Conservation (phyloP, 192 early-diverging fungal species). For the Pecoramyces ruminantium region DNA sequence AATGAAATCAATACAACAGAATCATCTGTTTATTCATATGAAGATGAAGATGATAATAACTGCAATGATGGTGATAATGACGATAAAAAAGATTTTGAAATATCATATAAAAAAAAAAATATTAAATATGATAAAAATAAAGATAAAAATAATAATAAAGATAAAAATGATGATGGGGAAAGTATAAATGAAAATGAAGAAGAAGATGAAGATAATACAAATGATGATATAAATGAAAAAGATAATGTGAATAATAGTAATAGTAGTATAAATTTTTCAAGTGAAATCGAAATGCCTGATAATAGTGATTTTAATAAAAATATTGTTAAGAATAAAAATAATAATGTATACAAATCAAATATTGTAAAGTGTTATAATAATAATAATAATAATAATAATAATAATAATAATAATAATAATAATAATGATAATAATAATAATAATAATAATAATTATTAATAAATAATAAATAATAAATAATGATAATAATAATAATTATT, state of each 20-base stretch:
- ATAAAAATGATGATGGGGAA: background rate
- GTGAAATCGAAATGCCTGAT: background rate
- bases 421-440: too few species aligned
- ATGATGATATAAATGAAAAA: background rate
- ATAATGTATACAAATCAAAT: too few species aligned
- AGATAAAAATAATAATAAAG: background rate
- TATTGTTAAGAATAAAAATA: too few species aligned
- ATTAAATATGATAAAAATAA: too few species aligned
- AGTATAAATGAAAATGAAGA: background rate
- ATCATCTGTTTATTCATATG: background rate
- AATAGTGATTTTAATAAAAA: background rate
- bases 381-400: too few species aligned
- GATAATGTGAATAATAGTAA: too few species aligned
- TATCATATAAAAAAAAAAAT: background rate
- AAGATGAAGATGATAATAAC: background rate
- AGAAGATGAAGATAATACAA: background rate
- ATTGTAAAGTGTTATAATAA: too few species aligned
- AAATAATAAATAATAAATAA: background rate
- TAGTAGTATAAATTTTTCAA: background rate
- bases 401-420: too few species aligned
- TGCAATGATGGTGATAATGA: background rate
- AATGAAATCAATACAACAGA: background rate
- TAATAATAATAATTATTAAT: too few species aligned
- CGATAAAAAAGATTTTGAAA: too few species aligned
- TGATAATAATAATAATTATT: background rate